Conservation (phyloP, 2,329 filamentous ascomycete genomes). For the Lasiodiplodia theobromae region DNA sequence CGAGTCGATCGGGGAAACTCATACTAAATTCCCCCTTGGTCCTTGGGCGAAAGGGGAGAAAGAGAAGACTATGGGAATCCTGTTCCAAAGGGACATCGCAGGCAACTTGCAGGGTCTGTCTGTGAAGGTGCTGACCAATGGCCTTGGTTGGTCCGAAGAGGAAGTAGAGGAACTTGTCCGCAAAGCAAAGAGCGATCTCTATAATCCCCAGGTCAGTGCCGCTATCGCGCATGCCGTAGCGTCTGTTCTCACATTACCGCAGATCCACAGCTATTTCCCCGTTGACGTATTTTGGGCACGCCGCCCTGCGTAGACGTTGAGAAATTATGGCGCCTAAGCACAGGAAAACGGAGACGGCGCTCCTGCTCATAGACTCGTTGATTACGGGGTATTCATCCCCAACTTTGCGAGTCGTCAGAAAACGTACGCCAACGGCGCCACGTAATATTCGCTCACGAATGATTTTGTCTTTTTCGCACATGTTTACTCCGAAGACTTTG, state of each 20-base stretch:
- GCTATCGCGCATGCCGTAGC: background rate
- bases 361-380: no score
- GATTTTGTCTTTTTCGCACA: background rate
- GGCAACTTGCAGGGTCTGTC: constrained; percentile 37
- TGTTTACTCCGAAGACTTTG: background rate
- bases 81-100: constrained; percentile 37
- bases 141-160: constrained; percentile 36
- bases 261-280: constrained; percentile 28
- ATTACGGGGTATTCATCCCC: background rate
- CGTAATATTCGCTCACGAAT: no score
- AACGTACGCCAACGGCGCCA: background rate
- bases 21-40: constrained; percentile 48
- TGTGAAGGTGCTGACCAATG: constrained; percentile 34
- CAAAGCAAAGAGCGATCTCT: constrained; percentile 31
- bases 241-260: background rate
- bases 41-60: constrained; percentile 57
- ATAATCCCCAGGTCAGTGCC: constrained; percentile 29
- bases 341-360: no score
- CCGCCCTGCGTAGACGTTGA: background rate
- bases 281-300: constrained; percentile 26
- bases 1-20: constrained; percentile 50
- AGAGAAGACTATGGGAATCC: constrained; percentile 59
- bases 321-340: background rate
- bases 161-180: constrained; percentile 31
- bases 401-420: background rate